phyloP scores from a whole-genome alignment of 208 protist species.

The Willaertia magna region DNA sequence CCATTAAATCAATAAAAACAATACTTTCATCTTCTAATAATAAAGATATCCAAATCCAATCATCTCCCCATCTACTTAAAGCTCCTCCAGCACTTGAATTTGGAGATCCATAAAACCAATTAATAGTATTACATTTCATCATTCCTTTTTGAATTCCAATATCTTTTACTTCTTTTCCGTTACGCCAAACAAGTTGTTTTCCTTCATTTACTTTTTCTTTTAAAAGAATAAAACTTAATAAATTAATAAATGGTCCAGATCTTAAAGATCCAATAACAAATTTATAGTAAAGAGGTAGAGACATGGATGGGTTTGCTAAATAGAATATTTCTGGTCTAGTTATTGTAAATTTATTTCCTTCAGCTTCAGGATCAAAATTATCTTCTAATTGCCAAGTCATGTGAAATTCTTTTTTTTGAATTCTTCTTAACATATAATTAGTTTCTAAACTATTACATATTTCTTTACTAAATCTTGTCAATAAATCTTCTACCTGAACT shows the following conservation, averaged over 20 bases:
- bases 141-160: neutral
- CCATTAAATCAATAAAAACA: neutral
- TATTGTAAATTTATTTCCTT: neutral
- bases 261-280: neutral
- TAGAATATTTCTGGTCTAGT: neutral
- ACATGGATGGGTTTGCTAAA: neutral
- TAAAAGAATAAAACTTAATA: neutral
- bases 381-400: neutral
- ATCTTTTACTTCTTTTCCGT: neutral
- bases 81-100: neutral
- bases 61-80: neutral
- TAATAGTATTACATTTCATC: neutral
- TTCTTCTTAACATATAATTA: neutral
- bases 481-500: too few species aligned
- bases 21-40: neutral
- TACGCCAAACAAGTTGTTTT: neutral
- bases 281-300: neutral
- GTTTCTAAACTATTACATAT: neutral
- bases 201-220: neutral
- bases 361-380: neutral
- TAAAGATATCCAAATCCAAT: neutral
- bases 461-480: neutral
- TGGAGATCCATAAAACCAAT: neutral
- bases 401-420: neutral
- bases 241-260: neutral